phyloP scores from a whole-genome alignment of 805 yeast genomes.

The Starmerella lactis-condensi region DNA sequence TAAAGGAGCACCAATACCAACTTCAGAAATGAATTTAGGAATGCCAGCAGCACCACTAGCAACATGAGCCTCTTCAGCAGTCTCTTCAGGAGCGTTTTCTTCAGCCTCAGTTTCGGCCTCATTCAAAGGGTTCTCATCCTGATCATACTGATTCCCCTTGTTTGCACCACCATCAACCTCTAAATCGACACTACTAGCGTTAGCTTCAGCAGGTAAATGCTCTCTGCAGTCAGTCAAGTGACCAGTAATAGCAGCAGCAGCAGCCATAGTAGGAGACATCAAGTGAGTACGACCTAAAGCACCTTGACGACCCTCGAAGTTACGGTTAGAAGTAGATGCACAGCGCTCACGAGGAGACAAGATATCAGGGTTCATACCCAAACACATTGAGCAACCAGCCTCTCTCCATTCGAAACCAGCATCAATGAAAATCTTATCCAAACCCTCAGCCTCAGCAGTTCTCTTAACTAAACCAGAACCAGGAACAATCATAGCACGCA shows the following conservation, averaged over 20 bases:
- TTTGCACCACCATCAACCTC: slow-evolving; percentile 17
- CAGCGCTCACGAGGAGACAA: slow-evolving; percentile 89
- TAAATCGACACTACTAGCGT: slow-evolving; percentile 22
- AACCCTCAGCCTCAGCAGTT: slow-evolving; percentile 89
- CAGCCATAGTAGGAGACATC: slow-evolving; percentile 99
- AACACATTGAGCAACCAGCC: slow-evolving; percentile 99
- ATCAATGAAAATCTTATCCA: slow-evolving; percentile 70
- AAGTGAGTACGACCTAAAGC: slow-evolving; percentile 87
- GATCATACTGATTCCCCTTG: slow-evolving; percentile 30
- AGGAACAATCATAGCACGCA: slow-evolving; percentile 80
- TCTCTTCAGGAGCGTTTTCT: slow-evolving; percentile 14
- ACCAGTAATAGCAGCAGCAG: slow-evolving; percentile 91
- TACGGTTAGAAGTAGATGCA: slow-evolving; percentile 96
- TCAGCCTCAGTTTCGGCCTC: slow-evolving; percentile 33
- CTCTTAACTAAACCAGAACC: slow-evolving; percentile 90
- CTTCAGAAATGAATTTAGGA: slow-evolving; percentile 55
- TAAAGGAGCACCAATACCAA: slow-evolving; percentile 84
- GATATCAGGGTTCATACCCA: slow-evolving; percentile 98
- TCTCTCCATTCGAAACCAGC: slow-evolving; percentile 99
- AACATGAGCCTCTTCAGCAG: slow-evolving; percentile 15
- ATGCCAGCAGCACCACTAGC: slow-evolving; percentile 33
- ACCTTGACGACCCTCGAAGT: slow-evolving; percentile 98
- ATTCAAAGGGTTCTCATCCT: slow-evolving; percentile 44
- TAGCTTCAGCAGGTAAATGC: slow-evolving; percentile 27
- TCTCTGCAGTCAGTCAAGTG: slow-evolving; percentile 81